phyloP scores from a whole-genome alignment of 441 rosid genomes.

The Dalechampia spathulata region DNA sequence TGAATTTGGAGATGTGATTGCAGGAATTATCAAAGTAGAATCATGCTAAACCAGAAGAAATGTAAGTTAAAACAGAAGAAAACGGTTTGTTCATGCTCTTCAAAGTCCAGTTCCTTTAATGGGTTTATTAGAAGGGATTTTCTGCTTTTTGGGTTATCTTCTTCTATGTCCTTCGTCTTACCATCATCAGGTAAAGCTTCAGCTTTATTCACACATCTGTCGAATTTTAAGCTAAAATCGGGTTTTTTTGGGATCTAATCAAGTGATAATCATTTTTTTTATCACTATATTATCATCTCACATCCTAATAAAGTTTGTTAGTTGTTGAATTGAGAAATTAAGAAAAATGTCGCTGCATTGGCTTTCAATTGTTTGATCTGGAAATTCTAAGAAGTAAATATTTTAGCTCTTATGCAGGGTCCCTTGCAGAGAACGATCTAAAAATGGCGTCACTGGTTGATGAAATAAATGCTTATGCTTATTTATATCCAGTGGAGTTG shows the following conservation, averaged over 20 bases:
- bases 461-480: constrained; percentile 76
- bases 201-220: neutral
- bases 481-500: constrained; percentile 53
- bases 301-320: neutral
- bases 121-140: constrained; percentile 62
- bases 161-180: constrained; percentile 39
- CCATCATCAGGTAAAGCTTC: constrained; percentile 41
- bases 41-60: constrained; percentile 31
- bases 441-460: constrained; percentile 55
- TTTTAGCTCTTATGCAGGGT: constrained; percentile 35
- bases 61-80: constrained; percentile 27
- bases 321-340: neutral
- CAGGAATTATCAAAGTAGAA: constrained; percentile 32
- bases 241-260: neutral
- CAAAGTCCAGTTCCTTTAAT: constrained; percentile 24
- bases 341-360: neutral
- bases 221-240: neutral
- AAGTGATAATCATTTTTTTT: neutral
- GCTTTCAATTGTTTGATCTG: neutral
- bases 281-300: too few species aligned
- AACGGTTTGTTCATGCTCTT: constrained; percentile 24
- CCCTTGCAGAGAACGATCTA: constrained; percentile 43
- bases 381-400: neutral
- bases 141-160: constrained; percentile 53
- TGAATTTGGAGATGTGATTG: constrained; percentile 5